These are phyloP conservation scores for Chytriomyces sp. DNA, from an alignment of 192 early-diverging fungal genomes.

Conservation along the genomic window DNA sequence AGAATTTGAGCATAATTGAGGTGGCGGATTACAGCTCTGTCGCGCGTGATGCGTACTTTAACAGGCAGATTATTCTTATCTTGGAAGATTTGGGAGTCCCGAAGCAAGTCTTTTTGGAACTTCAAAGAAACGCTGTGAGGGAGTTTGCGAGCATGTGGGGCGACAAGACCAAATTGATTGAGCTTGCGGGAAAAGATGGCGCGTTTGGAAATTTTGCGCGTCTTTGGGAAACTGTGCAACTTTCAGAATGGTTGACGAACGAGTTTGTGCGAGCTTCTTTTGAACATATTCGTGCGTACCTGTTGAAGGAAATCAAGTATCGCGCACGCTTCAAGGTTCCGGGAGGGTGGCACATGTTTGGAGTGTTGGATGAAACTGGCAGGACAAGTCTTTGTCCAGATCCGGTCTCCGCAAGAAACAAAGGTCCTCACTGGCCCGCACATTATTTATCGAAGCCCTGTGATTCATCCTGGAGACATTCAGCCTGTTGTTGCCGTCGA, in stretches of 20 bases:
- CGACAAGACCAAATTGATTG: conserved; percentile 3
- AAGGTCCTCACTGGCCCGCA: conserved; percentile 46
- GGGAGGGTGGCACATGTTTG: conserved; percentile 37
- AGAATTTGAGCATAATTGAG: conserved; percentile 54
- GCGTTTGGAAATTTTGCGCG: conserved; percentile 30
- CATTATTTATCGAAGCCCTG: conserved; percentile 17
- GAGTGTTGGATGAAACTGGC: conserved; percentile 55
- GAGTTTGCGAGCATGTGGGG: conserved; percentile 31
- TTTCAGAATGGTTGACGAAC: conserved; percentile 6
- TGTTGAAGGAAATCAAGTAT: conserved; percentile 31
- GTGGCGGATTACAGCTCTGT: conserved; percentile 62
- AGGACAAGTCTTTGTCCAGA: conserved; percentile 46
- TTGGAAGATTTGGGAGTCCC: conserved; percentile 62
- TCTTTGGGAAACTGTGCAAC: conserved; percentile 19
- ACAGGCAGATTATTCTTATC: conserved; percentile 70
- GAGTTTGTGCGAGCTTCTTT: conserved; percentile 24
- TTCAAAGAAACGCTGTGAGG: conserved; percentile 38
- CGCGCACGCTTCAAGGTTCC: conserved; percentile 48
- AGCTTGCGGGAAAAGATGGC: conserved; percentile 21
- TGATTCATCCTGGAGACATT: conserved; percentile 46
- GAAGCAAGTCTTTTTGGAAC: conserved; percentile 57
- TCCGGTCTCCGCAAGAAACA: conserved; percentile 35
- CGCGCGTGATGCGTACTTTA: conserved; percentile 54
- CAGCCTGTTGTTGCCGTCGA: conserved; percentile 44
- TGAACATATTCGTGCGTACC: conserved; percentile 28